phyloP scores from a whole-genome alignment of 441 rosid species.

The Euphorbia schlechtendalii region DNA sequence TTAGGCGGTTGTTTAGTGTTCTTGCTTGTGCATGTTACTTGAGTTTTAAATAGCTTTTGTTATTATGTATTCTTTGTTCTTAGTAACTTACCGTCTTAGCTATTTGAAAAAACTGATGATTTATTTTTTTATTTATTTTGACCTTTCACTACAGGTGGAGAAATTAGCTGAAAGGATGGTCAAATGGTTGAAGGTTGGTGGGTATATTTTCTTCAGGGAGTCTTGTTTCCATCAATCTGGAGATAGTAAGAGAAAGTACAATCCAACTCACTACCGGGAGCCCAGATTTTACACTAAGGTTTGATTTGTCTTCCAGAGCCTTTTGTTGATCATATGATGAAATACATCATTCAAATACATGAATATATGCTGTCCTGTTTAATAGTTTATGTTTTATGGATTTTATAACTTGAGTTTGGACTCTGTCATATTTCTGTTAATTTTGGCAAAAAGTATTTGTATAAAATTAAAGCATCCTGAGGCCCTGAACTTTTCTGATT shows the following conservation, averaged over 20 bases:
- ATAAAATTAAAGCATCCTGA: not conserved
- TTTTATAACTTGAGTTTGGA: not conserved
- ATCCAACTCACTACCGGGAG: slow-evolving; percentile 95
- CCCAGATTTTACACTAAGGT: slow-evolving; percentile 94
- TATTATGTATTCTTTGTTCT: not conserved
- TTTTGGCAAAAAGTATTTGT: too few relatives aligned
- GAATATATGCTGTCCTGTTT: not conserved
- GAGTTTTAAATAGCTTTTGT: not conserved
- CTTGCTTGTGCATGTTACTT: not conserved
- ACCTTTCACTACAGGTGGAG: slow-evolving; percentile 46
- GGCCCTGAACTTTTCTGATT: not conserved
- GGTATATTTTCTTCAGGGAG: slow-evolving; percentile 87
- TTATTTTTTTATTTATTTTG: not conserved
- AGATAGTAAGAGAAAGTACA: slow-evolving; percentile 60
- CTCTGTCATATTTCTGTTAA: not conserved
- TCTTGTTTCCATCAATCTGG: slow-evolving; percentile 96
- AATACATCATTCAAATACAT: not conserved
- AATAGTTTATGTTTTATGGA: not conserved
- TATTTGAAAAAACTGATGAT: not conserved
- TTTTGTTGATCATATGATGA: slow-evolving; percentile 4
- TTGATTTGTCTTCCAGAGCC: slow-evolving; percentile 3
- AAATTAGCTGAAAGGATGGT: slow-evolving; percentile 70
- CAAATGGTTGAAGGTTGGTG: slow-evolving; percentile 81
- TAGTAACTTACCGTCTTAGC: too few relatives aligned
- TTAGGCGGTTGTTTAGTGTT: not conserved